Evolutionary conservation across 805 yeast species (phyloP).

Genomic region (Candida sithepensis): DNA sequence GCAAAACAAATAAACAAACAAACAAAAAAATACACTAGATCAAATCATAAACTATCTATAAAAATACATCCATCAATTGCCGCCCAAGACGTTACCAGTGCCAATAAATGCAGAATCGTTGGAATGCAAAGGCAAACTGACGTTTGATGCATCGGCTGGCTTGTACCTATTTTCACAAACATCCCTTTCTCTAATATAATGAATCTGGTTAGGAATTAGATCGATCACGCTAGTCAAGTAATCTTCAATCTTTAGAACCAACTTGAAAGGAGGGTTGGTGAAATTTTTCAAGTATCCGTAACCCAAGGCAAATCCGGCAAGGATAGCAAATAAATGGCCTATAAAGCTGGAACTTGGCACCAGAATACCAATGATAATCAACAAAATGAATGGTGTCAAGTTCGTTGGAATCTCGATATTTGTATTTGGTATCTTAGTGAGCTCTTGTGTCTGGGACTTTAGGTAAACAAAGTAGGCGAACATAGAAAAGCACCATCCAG

Average conservation of each 20-base stretch:
- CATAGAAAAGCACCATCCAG: slow-evolving; percentile 73
- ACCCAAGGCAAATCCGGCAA: slow-evolving; percentile 63
- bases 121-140: slow-evolving; percentile 19
- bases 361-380: slow-evolving; percentile 47
- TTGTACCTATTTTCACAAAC: slow-evolving; percentile 35
- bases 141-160: slow-evolving; percentile 5
- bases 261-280: slow-evolving; percentile 61
- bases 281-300: slow-evolving; percentile 53
- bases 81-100: slow-evolving; percentile 27
- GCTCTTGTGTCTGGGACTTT: slow-evolving; percentile 17
- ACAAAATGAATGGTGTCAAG: slow-evolving; percentile 50
- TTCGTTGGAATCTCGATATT: slow-evolving; percentile 51
- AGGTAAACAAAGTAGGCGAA: slow-evolving; percentile 55
- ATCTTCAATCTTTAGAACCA: slow-evolving; percentile 61
- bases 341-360: slow-evolving; percentile 67
- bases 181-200: slow-evolving; percentile 58
- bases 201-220: slow-evolving; percentile 48
- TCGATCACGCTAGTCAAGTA: slow-evolving; percentile 48
- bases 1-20: not conserved
- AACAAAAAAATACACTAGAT: not conserved
- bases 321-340: slow-evolving; percentile 69
- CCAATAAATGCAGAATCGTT: slow-evolving; percentile 10
- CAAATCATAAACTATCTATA: not conserved
- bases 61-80: slow-evolving; percentile 1
- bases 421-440: slow-evolving; percentile 19